Evolutionary conservation across 495 filamentous ascomycete genomes (phyloP), one percentile per base, ranked within the genome.

Genomic region (Glonium stellatum): DNA sequence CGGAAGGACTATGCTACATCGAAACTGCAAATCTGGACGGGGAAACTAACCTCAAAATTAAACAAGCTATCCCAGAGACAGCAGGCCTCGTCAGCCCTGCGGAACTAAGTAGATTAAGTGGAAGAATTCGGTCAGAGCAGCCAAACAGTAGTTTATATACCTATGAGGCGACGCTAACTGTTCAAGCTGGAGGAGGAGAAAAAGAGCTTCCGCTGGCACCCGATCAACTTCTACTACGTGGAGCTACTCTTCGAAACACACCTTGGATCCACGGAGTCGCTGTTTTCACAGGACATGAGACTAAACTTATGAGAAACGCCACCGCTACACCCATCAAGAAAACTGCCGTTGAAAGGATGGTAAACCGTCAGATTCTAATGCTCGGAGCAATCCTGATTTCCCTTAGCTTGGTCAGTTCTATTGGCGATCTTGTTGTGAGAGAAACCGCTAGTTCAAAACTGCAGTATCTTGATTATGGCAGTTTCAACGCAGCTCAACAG

Each of bases 131-230:
- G 53, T 97, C 93, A 27, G 95, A 99, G 73, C 95, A 97, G 72
- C 95, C 95, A 19, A 99, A 99, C 77, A 96, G 91, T 76, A 97
- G 90, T 72, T 77, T 99, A 39, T 99, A 99, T 70, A 99, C 95
- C 3, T 99, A 97, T 71, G 95, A 99, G 73, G 95, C 90, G 44
- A 97, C 95, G 0, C 72, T 99, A 71, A 97, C 91, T 1, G 88
- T 97, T 81, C 85, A 89, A 62, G 82, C 86, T 54, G 93, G 95
- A 36, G 93, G 93, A 12, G 95, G 95, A 8, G 95, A 99, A 77
- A 97, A 96, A 73, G 95, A 97, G 69, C 77, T 96, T 41, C 79
- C 91, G 0, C 69, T 97, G 25, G 82, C 82, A 53, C 89, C 89
- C 0, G 89, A 93, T 67, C 87, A 92, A 68, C 78, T 99, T 22